Evolutionary conservation across 2,329 filamentous ascomycete species (phyloP).

Genomic region (Hymenoscyphus repandus): DNA sequence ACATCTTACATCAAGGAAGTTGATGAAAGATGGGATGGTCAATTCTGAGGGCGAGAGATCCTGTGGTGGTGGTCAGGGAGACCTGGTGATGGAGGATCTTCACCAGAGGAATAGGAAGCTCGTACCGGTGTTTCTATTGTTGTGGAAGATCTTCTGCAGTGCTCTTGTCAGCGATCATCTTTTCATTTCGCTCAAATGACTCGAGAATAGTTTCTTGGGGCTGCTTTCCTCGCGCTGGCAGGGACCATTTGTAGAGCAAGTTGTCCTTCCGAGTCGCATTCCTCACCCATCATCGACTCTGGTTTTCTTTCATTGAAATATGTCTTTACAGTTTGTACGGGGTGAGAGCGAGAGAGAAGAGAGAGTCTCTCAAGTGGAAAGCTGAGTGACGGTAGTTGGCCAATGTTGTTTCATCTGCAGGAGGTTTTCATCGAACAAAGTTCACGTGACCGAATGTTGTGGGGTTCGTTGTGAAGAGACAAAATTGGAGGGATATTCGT

Average conservation of each 20-base stretch:
- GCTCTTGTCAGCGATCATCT: background rate
- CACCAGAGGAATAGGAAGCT: background rate
- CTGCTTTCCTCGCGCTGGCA: background rate
- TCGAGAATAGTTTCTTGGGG: background rate
- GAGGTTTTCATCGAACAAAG: too few relatives aligned
- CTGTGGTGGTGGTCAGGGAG: background rate
- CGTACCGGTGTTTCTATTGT: background rate
- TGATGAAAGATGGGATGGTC: background rate
- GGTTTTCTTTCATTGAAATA: too few relatives aligned
- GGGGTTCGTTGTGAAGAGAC: too few relatives aligned
- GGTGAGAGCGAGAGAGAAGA: too few relatives aligned
- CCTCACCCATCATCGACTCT: too few relatives aligned
- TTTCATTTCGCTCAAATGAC: background rate
- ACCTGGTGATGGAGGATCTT: background rate
- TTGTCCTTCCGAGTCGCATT: too few relatives aligned
- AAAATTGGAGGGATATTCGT: too few relatives aligned
- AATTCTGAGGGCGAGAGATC: background rate
- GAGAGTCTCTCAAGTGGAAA: too few relatives aligned
- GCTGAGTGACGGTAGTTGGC: too few relatives aligned
- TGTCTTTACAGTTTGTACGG: too few relatives aligned
- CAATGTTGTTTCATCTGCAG: too few relatives aligned
- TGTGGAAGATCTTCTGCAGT: background rate
- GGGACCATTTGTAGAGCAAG: background rate
- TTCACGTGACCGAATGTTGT: too few relatives aligned
- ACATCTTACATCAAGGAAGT: background rate